phyloP scores from a whole-genome alignment of 2,329 filamentous ascomycete genomes.

The Lachnellula cervina region DNA sequence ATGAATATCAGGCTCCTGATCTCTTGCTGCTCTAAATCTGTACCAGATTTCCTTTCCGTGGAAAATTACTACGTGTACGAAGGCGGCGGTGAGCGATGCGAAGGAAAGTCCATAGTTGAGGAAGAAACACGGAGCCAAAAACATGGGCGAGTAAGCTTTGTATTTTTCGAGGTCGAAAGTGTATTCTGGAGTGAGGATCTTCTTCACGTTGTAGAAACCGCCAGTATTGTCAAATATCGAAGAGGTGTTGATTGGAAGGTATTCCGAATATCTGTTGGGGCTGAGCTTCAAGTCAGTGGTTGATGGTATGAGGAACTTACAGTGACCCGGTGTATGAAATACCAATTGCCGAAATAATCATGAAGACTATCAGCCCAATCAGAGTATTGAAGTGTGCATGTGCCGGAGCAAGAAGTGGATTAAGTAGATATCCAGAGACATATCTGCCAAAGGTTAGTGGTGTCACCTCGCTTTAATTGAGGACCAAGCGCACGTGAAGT shows the following conservation, averaged over 20 bases:
- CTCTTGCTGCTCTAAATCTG: conserved; percentile 14
- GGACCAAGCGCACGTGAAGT: conserved; percentile 57
- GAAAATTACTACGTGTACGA: conserved; percentile 63
- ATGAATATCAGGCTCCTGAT: conserved; percentile 47
- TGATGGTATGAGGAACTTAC: not conserved
- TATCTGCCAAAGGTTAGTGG: conserved; percentile 30
- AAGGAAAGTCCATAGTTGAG: conserved; percentile 68
- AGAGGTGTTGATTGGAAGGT: conserved; percentile 65
- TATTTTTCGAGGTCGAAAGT: conserved; percentile 62
- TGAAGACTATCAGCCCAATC: conserved; percentile 62
- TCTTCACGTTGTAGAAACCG: conserved; percentile 56
- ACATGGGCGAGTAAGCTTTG: conserved; percentile 65
- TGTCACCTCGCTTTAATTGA: no score
- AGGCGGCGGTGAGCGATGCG: conserved; percentile 62
- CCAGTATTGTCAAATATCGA: conserved; percentile 69
- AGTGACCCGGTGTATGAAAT: conserved; percentile 61
- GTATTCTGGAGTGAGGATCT: conserved; percentile 56
- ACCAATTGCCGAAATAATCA: conserved; percentile 51
- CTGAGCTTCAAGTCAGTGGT: no score
- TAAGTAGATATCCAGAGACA: conserved; percentile 48
- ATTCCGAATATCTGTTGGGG: conserved; percentile 49
- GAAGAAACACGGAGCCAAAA: conserved; percentile 67
- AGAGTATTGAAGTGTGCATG: conserved; percentile 69
- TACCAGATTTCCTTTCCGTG: conserved; percentile 61
- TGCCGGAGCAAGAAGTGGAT: conserved; percentile 61